phyloP scores from a whole-genome alignment of 1,284 basidiomycete species.

The Wallemia ichthyophaga region DNA sequence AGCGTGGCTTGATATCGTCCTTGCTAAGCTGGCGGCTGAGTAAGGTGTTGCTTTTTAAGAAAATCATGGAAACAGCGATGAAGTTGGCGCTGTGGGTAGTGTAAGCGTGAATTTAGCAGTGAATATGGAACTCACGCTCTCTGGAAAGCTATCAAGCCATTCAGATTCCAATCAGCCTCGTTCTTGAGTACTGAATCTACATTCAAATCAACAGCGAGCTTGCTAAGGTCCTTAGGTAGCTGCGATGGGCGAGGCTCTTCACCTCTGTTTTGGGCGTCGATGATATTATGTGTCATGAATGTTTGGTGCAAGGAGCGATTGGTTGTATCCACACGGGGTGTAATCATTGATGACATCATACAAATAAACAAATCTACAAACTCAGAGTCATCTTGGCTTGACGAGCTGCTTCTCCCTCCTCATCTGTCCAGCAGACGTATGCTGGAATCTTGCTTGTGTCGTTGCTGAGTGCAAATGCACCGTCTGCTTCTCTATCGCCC shows the following conservation, averaged over 20 bases:
- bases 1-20: slow-evolving; percentile 42
- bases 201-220: slow-evolving; percentile 17
- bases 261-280: not conserved
- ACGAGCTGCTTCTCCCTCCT: not conserved
- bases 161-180: slow-evolving; percentile 13
- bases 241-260: not conserved
- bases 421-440: not conserved
- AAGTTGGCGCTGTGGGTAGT: slow-evolving; percentile 9
- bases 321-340: no score
- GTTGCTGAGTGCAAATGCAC: not conserved
- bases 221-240: not conserved
- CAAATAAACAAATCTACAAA: not conserved
- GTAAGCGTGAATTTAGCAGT: not conserved
- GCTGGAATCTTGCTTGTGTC: not conserved
- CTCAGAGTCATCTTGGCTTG: not conserved
- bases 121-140: slow-evolving; percentile 11
- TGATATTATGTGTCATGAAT: not conserved
- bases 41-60: slow-evolving; percentile 40
- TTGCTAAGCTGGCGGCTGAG: slow-evolving; percentile 27
- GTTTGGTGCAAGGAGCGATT: not conserved
- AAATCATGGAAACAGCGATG: slow-evolving; percentile 27
- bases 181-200: slow-evolving; percentile 7
- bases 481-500: not conserved
- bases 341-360: no score
- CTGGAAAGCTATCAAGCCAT: slow-evolving; percentile 17